Base-by-base conservation (phyloP, 1,284 basidiomycete species). In the Marasmius sp. region DNA sequence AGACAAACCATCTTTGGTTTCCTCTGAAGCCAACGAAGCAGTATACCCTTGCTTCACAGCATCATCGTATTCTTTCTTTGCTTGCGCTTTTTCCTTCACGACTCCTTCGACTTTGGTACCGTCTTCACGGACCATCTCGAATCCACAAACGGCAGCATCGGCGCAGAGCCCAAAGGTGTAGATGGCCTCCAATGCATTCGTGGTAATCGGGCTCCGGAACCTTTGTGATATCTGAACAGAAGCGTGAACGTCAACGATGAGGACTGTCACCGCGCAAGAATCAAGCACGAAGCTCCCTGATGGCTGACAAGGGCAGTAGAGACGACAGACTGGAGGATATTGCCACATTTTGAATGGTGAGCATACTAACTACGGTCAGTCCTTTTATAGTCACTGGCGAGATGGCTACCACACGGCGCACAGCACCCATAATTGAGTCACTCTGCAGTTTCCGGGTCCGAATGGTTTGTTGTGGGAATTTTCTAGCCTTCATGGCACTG, bases 131-230 rank as follows among this genome's bases (percentile, higher is more conserved):
- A 63, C 45, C 62, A 63, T 63, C 12, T 56, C 53, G 33, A 63
- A 63, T 22, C 41, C 54, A 39, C 58, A 63, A 3, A 63, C 37
- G 16, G 56, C 62, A 43, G 67, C 62, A 38, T 67, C 70, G 57
- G 61, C 52, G 11, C 37, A 37, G 9, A 58, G n/a, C 3, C 48
- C 34, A 41, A 58, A 58, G 14, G 57, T 39, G 27, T 58, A 58
- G 14, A 47, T 37, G 11, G 41, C 41, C 11, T 43, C 41, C 41
- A 43, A 43, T 3, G 41, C 11, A 12, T 12, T 12, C 12, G 41
- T 43, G n/a, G 11, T 33, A 36, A 1, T 34, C 12, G 54, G 54
- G 37, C 39, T 56, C n/a, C 33, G 34, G 27, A 53, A 53, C 27
- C 9, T 38, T n/a, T 56, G 54, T 7, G 54, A 38, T 10, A 56